phyloP scores from a whole-genome alignment of 2,329 filamentous ascomycete genomes.

The Ascochyta pisi region DNA sequence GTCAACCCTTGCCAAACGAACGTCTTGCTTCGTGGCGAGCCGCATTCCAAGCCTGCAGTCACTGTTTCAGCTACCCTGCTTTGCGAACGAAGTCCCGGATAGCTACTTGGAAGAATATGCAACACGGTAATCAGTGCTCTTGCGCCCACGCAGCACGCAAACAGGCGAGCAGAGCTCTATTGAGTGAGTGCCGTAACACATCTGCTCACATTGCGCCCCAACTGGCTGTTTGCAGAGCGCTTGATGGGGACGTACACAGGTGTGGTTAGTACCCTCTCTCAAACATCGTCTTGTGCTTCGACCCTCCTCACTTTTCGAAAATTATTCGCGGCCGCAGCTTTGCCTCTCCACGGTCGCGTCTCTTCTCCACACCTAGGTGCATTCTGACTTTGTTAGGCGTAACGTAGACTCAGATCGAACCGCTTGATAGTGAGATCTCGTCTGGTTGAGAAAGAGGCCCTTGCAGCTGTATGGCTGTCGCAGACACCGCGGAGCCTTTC shows the following conservation, averaged over 20 bases:
- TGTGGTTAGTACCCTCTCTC: constrained; percentile 27
- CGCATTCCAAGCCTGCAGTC: constrained; percentile 20
- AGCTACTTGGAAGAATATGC: constrained; percentile 34
- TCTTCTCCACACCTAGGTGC: background rate
- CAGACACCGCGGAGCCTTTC: constrained; percentile 18
- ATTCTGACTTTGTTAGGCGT: constrained; percentile 26
- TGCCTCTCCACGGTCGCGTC: constrained; percentile 1
- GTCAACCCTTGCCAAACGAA: constrained; percentile 7
- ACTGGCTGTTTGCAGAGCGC: constrained; percentile 28
- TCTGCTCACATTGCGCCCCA: constrained; percentile 23
- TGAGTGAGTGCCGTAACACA: constrained; percentile 37
- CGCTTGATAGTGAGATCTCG: constrained; percentile 7
- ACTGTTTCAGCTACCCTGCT: constrained; percentile 33
- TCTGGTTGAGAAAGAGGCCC: constrained; percentile 24
- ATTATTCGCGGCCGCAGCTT: constrained; percentile 15
- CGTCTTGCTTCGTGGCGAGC: constrained; percentile 17
- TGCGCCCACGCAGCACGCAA: constrained; percentile 44
- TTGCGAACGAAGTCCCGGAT: constrained; percentile 26
- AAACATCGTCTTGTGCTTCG: constrained; percentile 23
- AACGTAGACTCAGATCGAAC: constrained; percentile 18
- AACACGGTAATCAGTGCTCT: constrained; percentile 36
- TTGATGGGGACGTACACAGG: constrained; percentile 19
- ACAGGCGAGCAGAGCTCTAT: constrained; percentile 35
- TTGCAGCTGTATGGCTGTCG: constrained; percentile 37
- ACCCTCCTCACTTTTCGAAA: constrained; percentile 15